Evolutionary conservation across 2,329 filamentous ascomycete species (phyloP).

Genomic region (Exophiala viscosa): DNA sequence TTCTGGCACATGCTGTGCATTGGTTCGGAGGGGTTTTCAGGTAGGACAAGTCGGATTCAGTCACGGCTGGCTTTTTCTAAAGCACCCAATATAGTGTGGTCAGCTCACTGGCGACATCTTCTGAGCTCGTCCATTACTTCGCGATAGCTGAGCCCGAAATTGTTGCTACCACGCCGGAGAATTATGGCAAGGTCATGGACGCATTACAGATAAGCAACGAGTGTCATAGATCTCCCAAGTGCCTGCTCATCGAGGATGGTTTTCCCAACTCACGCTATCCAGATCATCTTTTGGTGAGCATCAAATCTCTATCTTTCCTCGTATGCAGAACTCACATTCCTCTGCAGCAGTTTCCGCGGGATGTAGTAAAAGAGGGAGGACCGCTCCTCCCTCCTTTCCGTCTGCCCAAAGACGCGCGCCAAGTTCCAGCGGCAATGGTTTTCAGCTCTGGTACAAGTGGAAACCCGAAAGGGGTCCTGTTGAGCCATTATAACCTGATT

Average conservation of each 20-base stretch:
- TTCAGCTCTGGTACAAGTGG: slow-evolving; percentile 5
- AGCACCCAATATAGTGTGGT: background rate
- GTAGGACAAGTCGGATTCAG: background rate
- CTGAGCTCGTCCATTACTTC: slow-evolving; percentile 33
- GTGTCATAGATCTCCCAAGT: background rate
- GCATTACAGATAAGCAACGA: slow-evolving; percentile 11
- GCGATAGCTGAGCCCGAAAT: slow-evolving; percentile 32
- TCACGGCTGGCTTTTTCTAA: background rate
- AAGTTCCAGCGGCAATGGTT: background rate
- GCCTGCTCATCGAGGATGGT: background rate
- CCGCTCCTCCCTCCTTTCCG: background rate
- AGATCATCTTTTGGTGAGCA: background rate
- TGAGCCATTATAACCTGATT: background rate
- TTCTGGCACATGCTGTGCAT: background rate
- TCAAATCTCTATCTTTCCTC: background rate
- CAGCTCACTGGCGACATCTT: background rate
- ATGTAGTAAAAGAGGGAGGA: background rate
- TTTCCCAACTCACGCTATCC: no score
- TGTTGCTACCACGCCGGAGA: slow-evolving; percentile 31
- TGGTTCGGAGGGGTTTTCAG: background rate
- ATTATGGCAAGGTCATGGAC: slow-evolving; percentile 34
- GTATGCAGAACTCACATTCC: no score
- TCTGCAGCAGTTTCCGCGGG: background rate
- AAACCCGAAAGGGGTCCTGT: slow-evolving; percentile 1
- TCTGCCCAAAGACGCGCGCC: background rate